phyloP scores from a whole-genome alignment of 2,329 filamentous ascomycete genomes.

The Leptodontidium sp. region DNA sequence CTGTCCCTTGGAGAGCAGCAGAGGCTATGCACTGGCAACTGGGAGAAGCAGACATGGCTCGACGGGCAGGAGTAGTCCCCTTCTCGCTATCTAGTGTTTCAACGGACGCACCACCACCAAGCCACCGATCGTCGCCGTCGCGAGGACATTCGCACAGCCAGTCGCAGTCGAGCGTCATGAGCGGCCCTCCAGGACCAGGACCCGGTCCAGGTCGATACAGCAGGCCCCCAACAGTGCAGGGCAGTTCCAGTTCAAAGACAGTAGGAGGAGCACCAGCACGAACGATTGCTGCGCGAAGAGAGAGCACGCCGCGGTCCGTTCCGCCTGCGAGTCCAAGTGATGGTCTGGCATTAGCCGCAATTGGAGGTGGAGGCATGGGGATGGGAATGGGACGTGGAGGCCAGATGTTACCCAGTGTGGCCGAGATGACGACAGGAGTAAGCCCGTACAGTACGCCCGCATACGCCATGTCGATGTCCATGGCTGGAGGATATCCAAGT shows the following conservation, averaged over 20 bases:
- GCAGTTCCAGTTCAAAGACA: constrained; percentile 28
- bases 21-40: constrained; percentile 99
- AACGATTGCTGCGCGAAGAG: constrained; percentile 45
- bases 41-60: constrained; percentile 92
- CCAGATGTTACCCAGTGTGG: constrained; percentile 63
- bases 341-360: constrained; percentile 46
- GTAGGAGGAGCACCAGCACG: constrained; percentile 32
- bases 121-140: constrained; percentile 54
- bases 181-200: constrained; percentile 23
- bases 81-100: constrained; percentile 74
- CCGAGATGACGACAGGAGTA: constrained; percentile 70
- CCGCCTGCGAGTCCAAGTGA: constrained; percentile 50
- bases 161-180: constrained; percentile 40
- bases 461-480: constrained; percentile 53
- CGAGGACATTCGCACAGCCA: constrained; percentile 44
- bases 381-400: constrained; percentile 40
- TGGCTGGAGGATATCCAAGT: constrained; percentile 47
- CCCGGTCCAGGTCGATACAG: constrained; percentile 36
- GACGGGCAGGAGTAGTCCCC: constrained; percentile 86
- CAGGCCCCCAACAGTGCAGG: constrained; percentile 38
- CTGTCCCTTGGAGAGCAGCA: constrained; percentile 91
- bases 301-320: constrained; percentile 46
- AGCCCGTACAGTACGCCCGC: constrained; percentile 67
- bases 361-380: constrained; percentile 40
- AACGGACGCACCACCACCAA: constrained; percentile 52